A percentile compares a stretch with the other conserved stretches of the same genome.
Conservation (phyloP, 2,329 filamentous ascomycete species). For the Botryotinia narcissicola region DNA sequence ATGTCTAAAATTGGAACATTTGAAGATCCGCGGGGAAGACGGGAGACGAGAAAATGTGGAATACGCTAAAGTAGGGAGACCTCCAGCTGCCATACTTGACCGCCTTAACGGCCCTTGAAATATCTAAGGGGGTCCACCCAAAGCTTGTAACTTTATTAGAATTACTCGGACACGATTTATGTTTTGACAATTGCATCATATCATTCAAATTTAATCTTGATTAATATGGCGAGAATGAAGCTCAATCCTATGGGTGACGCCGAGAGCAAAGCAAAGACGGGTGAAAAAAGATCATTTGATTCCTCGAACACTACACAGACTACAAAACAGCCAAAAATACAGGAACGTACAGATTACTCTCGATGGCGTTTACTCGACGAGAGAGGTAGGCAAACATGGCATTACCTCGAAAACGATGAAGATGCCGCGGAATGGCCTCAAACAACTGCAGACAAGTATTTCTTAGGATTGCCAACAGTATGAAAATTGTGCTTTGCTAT, state of each 20-base stretch:
- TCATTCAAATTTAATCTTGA: neutral
- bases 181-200: neutral
- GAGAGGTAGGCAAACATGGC: constrained; percentile 86
- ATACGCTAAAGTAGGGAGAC: neutral
- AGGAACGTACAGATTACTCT: constrained; percentile 69
- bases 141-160: neutral
- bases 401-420: constrained; percentile 75
- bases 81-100: constrained; percentile 2
- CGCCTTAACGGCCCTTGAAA: neutral
- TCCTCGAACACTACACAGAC: constrained; percentile 16
- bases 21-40: neutral
- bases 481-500: constrained; percentile 28
- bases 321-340: constrained; percentile 48
- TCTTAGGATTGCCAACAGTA: constrained; percentile 76
- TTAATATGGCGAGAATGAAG: neutral
- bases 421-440: constrained; percentile 79
- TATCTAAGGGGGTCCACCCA: neutral
- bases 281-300: constrained; percentile 30
- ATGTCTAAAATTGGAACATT: neutral
- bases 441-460: constrained; percentile 84
- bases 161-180: neutral
- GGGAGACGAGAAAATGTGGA: neutral
- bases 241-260: neutral
- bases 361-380: constrained; percentile 86
- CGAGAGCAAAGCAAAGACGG: constrained; percentile 16